Evolutionary conservation across 2,329 filamentous ascomycete species (phyloP).

Genomic region (Hortaea werneckii): DNA sequence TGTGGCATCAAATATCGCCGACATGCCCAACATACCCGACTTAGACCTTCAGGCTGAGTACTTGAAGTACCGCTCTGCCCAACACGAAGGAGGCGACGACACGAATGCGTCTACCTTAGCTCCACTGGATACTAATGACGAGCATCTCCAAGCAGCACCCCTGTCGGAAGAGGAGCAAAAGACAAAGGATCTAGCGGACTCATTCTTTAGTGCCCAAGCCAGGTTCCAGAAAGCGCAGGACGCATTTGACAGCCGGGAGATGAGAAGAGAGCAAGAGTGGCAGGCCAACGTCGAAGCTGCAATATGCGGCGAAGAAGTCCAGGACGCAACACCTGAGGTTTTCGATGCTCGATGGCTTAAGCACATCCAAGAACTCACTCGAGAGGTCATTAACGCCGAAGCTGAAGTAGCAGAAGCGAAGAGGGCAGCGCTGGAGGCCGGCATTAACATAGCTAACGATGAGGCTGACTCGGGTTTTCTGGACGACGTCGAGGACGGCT

Average conservation of each 20-base stretch:
- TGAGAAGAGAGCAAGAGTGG: slow-evolving; percentile 2
- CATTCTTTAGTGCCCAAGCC: neutral
- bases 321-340: slow-evolving; percentile 5
- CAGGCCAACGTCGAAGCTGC: slow-evolving; percentile 1
- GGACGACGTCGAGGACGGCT: slow-evolving; percentile 11
- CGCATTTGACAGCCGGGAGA: slow-evolving; percentile 3
- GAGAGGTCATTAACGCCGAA: slow-evolving; percentile 11
- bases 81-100: neutral
- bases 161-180: slow-evolving; percentile 4
- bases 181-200: neutral
- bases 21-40: neutral
- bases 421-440: slow-evolving; percentile 4
- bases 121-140: slow-evolving; percentile 2
- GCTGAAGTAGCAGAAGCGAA: slow-evolving; percentile 7
- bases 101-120: neutral
- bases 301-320: neutral
- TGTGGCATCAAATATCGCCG: neutral
- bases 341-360: slow-evolving; percentile 7
- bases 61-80: neutral
- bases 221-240: neutral
- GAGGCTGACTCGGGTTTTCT: slow-evolving; percentile 9
- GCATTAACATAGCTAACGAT: slow-evolving; percentile 2
- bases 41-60: slow-evolving; percentile 10
- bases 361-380: slow-evolving; percentile 8
- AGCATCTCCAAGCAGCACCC: neutral